These are phyloP conservation scores for Picochlorum sp. DNA, from an alignment of 139 green algal species.

Conservation along the genomic window DNA sequence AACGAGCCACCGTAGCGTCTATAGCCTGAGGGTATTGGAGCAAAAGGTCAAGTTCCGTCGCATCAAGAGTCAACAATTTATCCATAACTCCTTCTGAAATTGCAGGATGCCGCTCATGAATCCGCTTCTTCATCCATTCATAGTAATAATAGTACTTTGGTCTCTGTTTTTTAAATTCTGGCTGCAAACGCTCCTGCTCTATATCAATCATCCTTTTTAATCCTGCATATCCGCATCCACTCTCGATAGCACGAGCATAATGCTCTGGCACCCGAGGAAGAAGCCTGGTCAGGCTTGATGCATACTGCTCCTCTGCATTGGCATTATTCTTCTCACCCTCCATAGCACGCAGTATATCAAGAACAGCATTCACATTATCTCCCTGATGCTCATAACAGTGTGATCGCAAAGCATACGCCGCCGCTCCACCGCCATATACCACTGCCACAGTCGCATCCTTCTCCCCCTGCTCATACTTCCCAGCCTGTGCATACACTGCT, in stretches of 20 bases:
- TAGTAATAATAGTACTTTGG: constrained; percentile 72
- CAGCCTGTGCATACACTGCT: constrained; percentile 16
- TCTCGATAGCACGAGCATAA: constrained; percentile 6
- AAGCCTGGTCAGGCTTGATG: constrained; percentile 19
- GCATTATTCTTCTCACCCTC: constrained; percentile 2
- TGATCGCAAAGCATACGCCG: constrained; percentile 19
- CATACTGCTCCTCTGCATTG: background rate
- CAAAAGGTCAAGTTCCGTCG: constrained; percentile 65
- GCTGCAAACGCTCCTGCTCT: constrained; percentile 22
- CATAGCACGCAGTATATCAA: constrained; percentile 4
- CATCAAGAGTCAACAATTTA: constrained; percentile 61
- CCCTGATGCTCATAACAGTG: constrained; percentile 16
- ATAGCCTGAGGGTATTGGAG: constrained; percentile 49
- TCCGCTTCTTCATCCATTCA: constrained; percentile 60
- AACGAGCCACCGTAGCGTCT: constrained; percentile 33
- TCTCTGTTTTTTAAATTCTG: constrained; percentile 40
- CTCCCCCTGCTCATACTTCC: constrained; percentile 12
- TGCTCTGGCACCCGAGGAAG: constrained; percentile 30
- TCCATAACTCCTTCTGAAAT: constrained; percentile 59
- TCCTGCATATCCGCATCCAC: constrained; percentile 10
- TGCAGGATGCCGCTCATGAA: constrained; percentile 29
- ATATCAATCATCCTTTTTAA: constrained; percentile 25
- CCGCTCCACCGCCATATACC: constrained; percentile 25
- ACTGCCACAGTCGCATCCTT: constrained; percentile 17
- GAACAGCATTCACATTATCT: constrained; percentile 22